These are phyloP conservation scores for Bipolaris oryzae DNA, from an alignment of 2,329 filamentous ascomycete genomes.

Conservation along the genomic window DNA sequence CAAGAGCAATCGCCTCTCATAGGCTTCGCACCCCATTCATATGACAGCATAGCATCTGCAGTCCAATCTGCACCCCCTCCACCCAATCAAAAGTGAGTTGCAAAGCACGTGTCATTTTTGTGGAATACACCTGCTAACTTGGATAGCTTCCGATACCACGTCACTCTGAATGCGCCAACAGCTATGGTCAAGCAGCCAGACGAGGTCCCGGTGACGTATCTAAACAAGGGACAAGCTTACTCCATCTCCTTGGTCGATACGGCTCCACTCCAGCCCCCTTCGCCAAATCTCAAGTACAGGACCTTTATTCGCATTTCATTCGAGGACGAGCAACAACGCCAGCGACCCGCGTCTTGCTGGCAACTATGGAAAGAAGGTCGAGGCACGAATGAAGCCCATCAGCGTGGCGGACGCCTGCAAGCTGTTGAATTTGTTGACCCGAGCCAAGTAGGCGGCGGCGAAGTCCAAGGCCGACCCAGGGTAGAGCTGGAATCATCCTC, in stretches of 20 bases:
- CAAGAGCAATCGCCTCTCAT: conserved; percentile 66
- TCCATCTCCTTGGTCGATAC: conserved; percentile 84
- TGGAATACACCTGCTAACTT: conserved; percentile 27
- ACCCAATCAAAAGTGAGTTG: conserved; percentile 55
- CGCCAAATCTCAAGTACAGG: conserved; percentile 73
- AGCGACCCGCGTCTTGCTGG: conserved; percentile 83
- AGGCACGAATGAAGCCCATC: conserved; percentile 93
- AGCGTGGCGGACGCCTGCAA: conserved; percentile 87
- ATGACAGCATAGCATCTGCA: conserved; percentile 55
- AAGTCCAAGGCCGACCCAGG: conserved; percentile 54
- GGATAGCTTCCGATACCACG: conserved; percentile 80
- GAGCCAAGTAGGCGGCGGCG: conserved; percentile 60
- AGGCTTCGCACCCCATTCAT: conserved; percentile 59
- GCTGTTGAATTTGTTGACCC: conserved; percentile 91
- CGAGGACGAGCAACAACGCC: conserved; percentile 91
- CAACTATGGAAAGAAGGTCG: conserved; percentile 95
- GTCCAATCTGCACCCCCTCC: conserved; percentile 41
- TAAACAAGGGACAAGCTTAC: conserved; percentile 97
- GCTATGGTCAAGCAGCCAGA: conserved; percentile 91
- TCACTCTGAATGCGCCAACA: conserved; percentile 89
- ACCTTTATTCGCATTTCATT: conserved; percentile 96
- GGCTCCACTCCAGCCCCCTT: conserved; percentile 60
- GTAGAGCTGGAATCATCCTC: conserved; percentile 67
- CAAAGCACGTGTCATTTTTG: conserved; percentile 1
- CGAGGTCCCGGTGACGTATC: conserved; percentile 95